Evolutionary conservation across 2,329 filamentous ascomycete species (phyloP).

Genomic region (Metarhizium anisopliae): DNA sequence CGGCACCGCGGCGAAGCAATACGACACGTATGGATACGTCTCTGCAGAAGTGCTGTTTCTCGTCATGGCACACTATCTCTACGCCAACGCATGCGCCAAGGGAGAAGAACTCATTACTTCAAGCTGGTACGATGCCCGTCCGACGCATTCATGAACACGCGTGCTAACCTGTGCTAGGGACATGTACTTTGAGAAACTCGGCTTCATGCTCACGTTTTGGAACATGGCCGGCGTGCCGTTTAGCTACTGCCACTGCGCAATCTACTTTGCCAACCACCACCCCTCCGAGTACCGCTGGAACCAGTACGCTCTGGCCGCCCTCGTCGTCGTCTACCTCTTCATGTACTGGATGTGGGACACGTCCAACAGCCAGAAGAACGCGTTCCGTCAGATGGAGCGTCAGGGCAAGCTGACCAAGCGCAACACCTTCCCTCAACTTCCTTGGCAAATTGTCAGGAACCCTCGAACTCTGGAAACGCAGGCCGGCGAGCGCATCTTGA

Average conservation of each 20-base stretch:
- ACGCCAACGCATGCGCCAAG: conserved; percentile 84
- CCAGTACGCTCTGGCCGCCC: conserved; percentile 49
- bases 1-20: conserved; percentile 69
- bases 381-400: conserved; percentile 70
- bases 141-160: not conserved
- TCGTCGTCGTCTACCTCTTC: conserved; percentile 64
- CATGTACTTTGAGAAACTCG: conserved; percentile 94
- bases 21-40: conserved; percentile 74
- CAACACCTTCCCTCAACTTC: conserved; percentile 80
- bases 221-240: conserved; percentile 85
- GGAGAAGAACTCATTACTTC: conserved; percentile 82
- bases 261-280: conserved; percentile 77
- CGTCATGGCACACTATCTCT: conserved; percentile 79
- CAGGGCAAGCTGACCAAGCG: conserved; percentile 55
- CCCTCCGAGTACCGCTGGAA: conserved; percentile 71
- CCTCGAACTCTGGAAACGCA: conserved; percentile 63
- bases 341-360: conserved; percentile 90
- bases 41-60: conserved; percentile 73
- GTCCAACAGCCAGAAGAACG: conserved; percentile 85
- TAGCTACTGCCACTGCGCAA: conserved; percentile 84
- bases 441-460: conserved; percentile 74
- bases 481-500: conserved; percentile 62
- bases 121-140: conserved; percentile 48
- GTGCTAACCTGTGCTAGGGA: conserved; percentile 38
- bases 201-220: conserved; percentile 96